These are phyloP conservation scores for Amniculicola lignicola DNA, from an alignment of 495 filamentous ascomycete species.

Conservation along the genomic window DNA sequence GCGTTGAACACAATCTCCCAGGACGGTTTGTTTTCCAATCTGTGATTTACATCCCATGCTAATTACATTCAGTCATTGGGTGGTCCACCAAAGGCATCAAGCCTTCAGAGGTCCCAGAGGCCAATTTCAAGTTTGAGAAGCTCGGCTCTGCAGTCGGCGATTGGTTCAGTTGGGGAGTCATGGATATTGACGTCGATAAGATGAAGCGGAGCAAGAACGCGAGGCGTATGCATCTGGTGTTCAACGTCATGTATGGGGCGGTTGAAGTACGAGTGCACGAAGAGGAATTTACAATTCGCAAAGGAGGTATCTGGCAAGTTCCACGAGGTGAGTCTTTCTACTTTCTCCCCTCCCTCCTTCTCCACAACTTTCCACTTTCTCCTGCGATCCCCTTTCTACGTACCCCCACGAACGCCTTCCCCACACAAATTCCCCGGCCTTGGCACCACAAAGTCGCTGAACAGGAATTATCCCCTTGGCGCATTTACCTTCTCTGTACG, in stretches of 20 bases:
- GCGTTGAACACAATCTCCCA: constrained; percentile 53
- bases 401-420: neutral
- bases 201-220: constrained; percentile 86
- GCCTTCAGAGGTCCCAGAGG: constrained; percentile 62
- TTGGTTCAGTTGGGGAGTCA: constrained; percentile 83
- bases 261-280: constrained; percentile 74
- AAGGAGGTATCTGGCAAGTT: constrained; percentile 87
- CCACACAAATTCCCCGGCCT: constrained; percentile 2
- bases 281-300: constrained; percentile 77
- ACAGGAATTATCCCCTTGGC: neutral
- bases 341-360: neutral
- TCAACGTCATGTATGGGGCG: constrained; percentile 78
- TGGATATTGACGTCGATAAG: constrained; percentile 78
- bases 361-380: neutral
- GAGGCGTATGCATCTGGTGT: constrained; percentile 90
- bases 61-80: constrained; percentile 51
- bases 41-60: neutral
- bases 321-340: constrained; percentile 70
- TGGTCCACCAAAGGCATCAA: constrained; percentile 68
- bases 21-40: constrained; percentile 46
- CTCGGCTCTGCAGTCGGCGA: constrained; percentile 62
- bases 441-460: neutral
- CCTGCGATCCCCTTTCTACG: neutral
- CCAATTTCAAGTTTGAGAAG: constrained; percentile 81
- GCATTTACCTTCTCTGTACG: constrained; percentile 20